These are phyloP conservation scores for Leishmania martiniquensis DNA, from an alignment of 208 protist genomes.

Conservation along the genomic window DNA sequence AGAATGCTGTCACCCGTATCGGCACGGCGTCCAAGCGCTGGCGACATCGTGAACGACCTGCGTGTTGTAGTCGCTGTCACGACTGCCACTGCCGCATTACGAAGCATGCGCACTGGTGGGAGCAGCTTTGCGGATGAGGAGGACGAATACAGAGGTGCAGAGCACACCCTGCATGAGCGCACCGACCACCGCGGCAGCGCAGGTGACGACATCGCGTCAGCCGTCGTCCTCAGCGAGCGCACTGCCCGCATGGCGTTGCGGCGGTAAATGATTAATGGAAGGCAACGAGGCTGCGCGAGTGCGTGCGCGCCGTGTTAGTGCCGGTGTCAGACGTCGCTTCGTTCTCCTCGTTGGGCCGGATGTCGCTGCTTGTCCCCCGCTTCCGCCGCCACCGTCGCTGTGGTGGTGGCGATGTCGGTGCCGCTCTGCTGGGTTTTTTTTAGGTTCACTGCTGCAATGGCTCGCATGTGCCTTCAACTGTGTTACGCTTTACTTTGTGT, in stretches of 20 bases:
- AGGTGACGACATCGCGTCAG: constrained; percentile 2
- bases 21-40: constrained; percentile 28
- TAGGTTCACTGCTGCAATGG: too few species aligned
- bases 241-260: constrained; percentile 28
- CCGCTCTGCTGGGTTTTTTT: too few species aligned
- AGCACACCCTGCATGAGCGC: not conserved
- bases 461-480: too few species aligned
- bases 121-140: not conserved
- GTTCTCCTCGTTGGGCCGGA: too few species aligned
- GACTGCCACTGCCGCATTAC: not conserved
- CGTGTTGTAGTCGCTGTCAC: constrained; percentile 6
- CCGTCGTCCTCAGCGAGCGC: constrained; percentile 19
- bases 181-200: not conserved
- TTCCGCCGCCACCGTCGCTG: too few species aligned
- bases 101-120: not conserved
- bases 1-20: constrained; percentile 33
- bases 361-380: not conserved
- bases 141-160: not conserved
- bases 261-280: not conserved
- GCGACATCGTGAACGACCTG: constrained; percentile 22
- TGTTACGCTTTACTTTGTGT: too few species aligned
- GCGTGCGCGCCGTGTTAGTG: not conserved
- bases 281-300: not conserved
- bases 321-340: too few species aligned
- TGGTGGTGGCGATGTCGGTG: too few species aligned